Base-by-base conservation (phyloP, 1,284 basidiomycete species). In the Tetrapyrgos nigripes region DNA sequence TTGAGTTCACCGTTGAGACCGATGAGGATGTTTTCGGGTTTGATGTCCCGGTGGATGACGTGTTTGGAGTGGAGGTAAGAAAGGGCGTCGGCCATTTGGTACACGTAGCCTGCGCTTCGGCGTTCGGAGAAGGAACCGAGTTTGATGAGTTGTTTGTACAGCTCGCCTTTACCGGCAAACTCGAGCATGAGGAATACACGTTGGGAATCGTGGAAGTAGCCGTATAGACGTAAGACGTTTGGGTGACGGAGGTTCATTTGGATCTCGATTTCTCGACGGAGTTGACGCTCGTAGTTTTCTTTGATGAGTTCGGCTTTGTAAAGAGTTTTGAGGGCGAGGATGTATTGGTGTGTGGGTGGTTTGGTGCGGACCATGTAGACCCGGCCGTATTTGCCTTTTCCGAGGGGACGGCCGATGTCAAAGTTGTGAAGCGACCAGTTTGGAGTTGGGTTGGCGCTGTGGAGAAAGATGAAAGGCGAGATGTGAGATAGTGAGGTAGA, bases 281-380 rank as follows among this genome's bases (percentile, higher is more conserved):
- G 92, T 74, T 99, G 97, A 68, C 93, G 95, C 79, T 97, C 94
- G 52, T 95, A 92, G 66, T 88, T 85, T 50, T 58, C 59, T n/a
- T 40, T 46, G 19, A 63, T 50, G 44, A 63, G 60, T 50, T 63
- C 62, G 43, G 53, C 91, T 79, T 99, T 99, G 84, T 98, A 97
- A 59, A 98, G 82, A 66, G 94, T 96, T 77, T 99, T 99, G 75
- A 99, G 88, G 9, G 97, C 97, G 66, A 99, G 87, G 70, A 98
- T 97, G 80, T 96, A 99, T 62, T 88, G 87, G n/a, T n/a, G n/a
- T 0, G 94, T 93, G 62, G 90, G 85, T 57, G 80, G 75, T 70
- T 95, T 96, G 3, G 97, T 99, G 52, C 97, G 89, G 43, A 97
- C 96, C 88, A 99, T 96, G 82, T 99, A 99, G 26, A 99, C 97